phyloP scores from a whole-genome alignment of 257 asterid species.

The Solanum arcanum region DNA sequence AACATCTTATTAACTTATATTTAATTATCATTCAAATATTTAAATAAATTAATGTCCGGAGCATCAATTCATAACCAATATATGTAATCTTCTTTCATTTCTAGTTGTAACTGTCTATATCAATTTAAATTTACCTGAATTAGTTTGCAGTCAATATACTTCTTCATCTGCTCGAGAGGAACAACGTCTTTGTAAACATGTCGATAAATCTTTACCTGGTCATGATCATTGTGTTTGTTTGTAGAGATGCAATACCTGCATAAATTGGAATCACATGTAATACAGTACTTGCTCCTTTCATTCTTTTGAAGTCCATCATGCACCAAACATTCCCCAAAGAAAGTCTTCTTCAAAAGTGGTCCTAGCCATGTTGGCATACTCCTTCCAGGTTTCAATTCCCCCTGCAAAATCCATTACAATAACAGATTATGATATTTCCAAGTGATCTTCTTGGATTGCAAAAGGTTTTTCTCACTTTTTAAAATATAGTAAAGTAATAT shows the following conservation, averaged over 20 bases:
- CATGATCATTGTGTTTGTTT: conserved; percentile 9
- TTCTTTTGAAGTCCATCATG: conserved; percentile 17
- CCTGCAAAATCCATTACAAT: neutral
- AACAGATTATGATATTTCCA: neutral
- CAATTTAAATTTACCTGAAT: conserved; percentile 9
- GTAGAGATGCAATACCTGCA: conserved; percentile 21
- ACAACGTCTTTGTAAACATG: conserved; percentile 22
- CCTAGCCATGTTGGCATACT: conserved; percentile 19
- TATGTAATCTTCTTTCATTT: neutral
- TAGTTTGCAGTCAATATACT: conserved; percentile 7
- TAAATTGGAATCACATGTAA: conserved; percentile 11
- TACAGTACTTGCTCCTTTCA: conserved; percentile 25
- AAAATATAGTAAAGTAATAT: too few species aligned
- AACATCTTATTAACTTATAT: neutral
- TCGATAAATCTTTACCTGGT: conserved; percentile 8
- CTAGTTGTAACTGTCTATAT: neutral
- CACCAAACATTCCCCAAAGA: conserved; percentile 21
- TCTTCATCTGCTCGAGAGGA: conserved; percentile 5
- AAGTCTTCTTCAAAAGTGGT: conserved; percentile 8
- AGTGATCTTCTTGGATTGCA: too few species aligned
- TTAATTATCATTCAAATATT: neutral
- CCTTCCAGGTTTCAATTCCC: neutral
- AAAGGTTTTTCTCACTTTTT: too few species aligned
- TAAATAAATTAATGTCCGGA: neutral
- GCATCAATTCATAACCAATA: neutral